Conservation (phyloP, 306 rosid species). For the Lupinus albus region DNA sequence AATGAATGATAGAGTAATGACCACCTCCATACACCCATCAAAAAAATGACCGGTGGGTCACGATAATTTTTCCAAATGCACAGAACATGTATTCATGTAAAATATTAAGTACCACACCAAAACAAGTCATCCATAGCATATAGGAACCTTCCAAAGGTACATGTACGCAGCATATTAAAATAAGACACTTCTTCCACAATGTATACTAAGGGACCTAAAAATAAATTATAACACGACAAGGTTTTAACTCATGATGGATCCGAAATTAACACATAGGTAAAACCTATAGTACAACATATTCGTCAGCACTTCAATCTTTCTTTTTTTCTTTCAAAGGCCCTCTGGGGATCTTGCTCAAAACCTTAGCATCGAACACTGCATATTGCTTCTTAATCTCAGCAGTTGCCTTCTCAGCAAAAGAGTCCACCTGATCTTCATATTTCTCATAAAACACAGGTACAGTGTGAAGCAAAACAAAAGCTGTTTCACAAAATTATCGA, state of each 20-base stretch:
- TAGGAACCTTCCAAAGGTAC: conserved; percentile 15
- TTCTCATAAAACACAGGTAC: conserved; percentile 88
- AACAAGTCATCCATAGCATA: conserved; percentile 41
- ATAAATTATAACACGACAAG: conserved; percentile 36
- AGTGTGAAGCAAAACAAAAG: conserved; percentile 74
- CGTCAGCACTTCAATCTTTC: conserved; percentile 51
- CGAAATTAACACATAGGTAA: conserved; percentile 36
- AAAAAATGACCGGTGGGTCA: not conserved
- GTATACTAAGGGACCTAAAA: conserved; percentile 39
- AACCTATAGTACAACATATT: conserved; percentile 38
- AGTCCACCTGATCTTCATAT: conserved; percentile 72
- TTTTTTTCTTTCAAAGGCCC: conserved; percentile 73
- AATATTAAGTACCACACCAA: conserved; percentile 40
- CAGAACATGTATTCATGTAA: conserved; percentile 14
- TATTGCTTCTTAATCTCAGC: conserved; percentile 79
- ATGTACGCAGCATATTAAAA: conserved; percentile 37
- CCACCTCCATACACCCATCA: not conserved
- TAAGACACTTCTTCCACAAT: conserved; percentile 36
- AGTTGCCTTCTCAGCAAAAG: conserved; percentile 77
- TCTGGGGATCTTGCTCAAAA: conserved; percentile 78
- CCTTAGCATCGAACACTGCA: conserved; percentile 84
- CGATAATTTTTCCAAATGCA: not conserved
- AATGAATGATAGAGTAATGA: no score
- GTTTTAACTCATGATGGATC: conserved; percentile 44
- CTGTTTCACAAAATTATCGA: conserved; percentile 53